These are phyloP conservation scores for Collariella sp. DNA, from an alignment of 495 filamentous ascomycete genomes.

Conservation along the genomic window DNA sequence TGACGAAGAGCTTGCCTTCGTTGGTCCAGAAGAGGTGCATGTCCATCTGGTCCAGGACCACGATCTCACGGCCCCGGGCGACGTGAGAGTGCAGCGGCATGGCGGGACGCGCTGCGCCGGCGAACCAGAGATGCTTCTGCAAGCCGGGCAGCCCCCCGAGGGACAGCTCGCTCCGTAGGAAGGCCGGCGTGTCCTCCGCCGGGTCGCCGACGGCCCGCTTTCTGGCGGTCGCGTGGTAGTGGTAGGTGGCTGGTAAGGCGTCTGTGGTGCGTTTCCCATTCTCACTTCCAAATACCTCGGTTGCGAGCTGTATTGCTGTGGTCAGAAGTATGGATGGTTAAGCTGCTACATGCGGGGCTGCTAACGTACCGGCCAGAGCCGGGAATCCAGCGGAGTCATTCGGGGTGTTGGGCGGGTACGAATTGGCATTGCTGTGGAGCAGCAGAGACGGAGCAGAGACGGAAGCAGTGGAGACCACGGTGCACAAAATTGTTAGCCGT, in stretches of 20 bases:
- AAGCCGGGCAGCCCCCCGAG: conserved; percentile 7
- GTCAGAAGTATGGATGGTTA: conserved; percentile 1
- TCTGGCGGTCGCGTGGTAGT: conserved; percentile 5
- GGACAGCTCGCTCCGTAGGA: conserved; percentile 10
- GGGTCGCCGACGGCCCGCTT: conserved; percentile 7
- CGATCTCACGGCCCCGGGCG: conserved; percentile 2
- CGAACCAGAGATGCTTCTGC: conserved; percentile 15
- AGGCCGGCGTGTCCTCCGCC: conserved; percentile 5
- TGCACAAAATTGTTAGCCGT: background rate
- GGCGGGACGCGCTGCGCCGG: conserved; percentile 10
- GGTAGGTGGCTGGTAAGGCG: conserved; percentile 10
- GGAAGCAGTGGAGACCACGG: no score
- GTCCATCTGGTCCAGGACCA: conserved; percentile 14
- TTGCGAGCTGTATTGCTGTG: conserved; percentile 4
- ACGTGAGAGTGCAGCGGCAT: conserved; percentile 5
- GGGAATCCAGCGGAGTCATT: conserved; percentile 1
- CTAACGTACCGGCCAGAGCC: conserved; percentile 6
- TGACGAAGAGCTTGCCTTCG: conserved; percentile 11
- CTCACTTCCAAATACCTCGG: conserved; percentile 2
- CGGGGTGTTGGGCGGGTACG: background rate
- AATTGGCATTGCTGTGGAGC: no score
- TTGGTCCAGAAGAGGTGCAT: conserved; percentile 16
- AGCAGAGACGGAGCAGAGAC: no score
- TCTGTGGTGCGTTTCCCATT: conserved; percentile 2
- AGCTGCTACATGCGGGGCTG: background rate